These are phyloP conservation scores for Fusarium annulatum DNA, from an alignment of 2,329 filamentous ascomycete species.

Conservation along the genomic window DNA sequence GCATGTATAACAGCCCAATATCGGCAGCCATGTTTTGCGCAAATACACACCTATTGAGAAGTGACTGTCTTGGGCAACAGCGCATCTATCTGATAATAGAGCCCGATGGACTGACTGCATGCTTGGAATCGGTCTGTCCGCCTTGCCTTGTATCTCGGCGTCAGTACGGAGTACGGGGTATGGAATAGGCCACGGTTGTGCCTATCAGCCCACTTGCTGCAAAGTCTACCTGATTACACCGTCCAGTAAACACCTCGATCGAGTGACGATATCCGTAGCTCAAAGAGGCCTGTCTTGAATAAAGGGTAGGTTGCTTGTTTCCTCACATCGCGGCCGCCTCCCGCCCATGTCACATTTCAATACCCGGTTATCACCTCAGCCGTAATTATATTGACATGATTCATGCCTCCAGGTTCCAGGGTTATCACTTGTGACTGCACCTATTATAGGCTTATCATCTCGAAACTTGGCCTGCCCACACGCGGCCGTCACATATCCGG, in stretches of 20 bases:
- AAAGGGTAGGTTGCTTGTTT: neutral
- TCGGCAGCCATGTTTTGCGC: slow-evolving; percentile 18
- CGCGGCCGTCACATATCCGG: slow-evolving; percentile 30
- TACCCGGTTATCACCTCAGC: slow-evolving; percentile 19
- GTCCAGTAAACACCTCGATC: neutral
- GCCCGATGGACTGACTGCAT: slow-evolving; percentile 27
- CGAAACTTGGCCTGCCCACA: slow-evolving; percentile 35
- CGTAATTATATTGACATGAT: slow-evolving; percentile 19
- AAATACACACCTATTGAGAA: slow-evolving; percentile 1
- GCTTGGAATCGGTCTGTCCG: slow-evolving; percentile 15
- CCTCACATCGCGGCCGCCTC: neutral
- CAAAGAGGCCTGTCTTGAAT: slow-evolving; percentile 6
- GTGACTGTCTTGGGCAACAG: slow-evolving; percentile 10
- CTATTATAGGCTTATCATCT: slow-evolving; percentile 20
- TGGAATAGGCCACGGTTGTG: neutral
- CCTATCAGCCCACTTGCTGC: slow-evolving; percentile 22
- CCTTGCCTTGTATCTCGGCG: slow-evolving; percentile 19
- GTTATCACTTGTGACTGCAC: slow-evolving; percentile 12
- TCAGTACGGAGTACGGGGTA: neutral
- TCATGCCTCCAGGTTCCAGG: slow-evolving; percentile 1
- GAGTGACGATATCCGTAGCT: neutral
- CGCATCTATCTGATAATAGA: slow-evolving; percentile 1
- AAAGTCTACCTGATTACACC: slow-evolving; percentile 14
- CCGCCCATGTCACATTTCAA: slow-evolving; percentile 5
- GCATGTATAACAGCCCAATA: slow-evolving; percentile 31